phyloP scores from a whole-genome alignment of 768 basidiomycete genomes.

The Mycena maculata region DNA sequence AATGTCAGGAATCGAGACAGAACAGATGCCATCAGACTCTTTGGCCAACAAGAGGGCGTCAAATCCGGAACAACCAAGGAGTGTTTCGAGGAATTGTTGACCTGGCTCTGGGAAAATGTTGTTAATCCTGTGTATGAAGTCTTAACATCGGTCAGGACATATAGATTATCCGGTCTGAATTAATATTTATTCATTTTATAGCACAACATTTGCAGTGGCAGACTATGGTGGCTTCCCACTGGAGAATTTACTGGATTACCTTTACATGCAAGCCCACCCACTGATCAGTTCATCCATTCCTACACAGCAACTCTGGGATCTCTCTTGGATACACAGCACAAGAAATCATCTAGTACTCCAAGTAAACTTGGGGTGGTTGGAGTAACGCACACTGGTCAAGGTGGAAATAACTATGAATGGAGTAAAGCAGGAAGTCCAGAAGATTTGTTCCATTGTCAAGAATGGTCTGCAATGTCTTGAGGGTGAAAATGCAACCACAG shows the following conservation, averaged over 20 bases:
- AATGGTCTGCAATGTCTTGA: not conserved
- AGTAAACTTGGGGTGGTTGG: no score
- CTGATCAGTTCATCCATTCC: conserved; percentile 25
- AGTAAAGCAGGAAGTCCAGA: no score
- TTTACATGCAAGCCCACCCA: no score
- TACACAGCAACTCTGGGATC: conserved; percentile 31
- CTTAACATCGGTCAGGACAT: conserved; percentile 13
- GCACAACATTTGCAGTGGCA: conserved; percentile 24
- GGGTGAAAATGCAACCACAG: not conserved
- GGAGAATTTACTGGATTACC: conserved; percentile 32
- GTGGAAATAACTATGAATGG: no score
- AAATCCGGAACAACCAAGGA: not conserved
- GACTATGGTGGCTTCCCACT: conserved; percentile 36
- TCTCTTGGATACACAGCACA: conserved; percentile 13
- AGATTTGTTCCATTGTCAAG: not conserved
- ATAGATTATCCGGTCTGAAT: not conserved
- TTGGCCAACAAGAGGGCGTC: not conserved
- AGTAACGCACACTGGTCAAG: no score
- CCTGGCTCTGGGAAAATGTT: no score
- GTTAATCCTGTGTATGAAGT: conserved; percentile 26
- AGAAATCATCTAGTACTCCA: not conserved
- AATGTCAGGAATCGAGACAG: not conserved
- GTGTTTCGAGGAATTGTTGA: conserved; percentile 23
- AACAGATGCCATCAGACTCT: not conserved
- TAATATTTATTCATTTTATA: not conserved